Evolutionary conservation across 1,284 basidiomycete genomes (phyloP), one percentile per base, ranked within the genome.

Genomic region (Rhizopogon parksii): DNA sequence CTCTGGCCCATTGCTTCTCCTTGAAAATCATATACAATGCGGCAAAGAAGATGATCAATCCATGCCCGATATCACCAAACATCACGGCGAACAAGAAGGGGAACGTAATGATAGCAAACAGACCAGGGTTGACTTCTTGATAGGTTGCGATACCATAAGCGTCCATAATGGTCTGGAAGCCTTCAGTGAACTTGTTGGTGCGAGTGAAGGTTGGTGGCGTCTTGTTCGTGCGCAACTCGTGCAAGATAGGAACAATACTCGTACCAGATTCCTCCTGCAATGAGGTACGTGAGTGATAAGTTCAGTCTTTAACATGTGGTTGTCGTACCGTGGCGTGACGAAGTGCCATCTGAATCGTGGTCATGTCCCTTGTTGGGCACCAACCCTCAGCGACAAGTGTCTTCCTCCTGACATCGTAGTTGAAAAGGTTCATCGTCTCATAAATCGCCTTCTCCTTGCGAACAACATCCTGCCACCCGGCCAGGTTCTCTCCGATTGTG

Each of bases 41-140:
- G 19, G 86, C 80, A 35, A 81, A 63, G 59, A 90, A 78, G 63
- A 93, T 88, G 65, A 99, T 84, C 55, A 85, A 74, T 39, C 93
- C 96, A 70, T 99, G 95, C 8, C 96, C 96, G 65, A 99, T 90
- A 69, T 99, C 95, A 64, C 95, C 96, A 68, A 99, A 99, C 95
- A 99, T 99, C 73, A 98, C 91, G 9, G 95, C 95, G 62, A 99
- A 99, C 61, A 99, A 73, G 83, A 99, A 99, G 0, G 96, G 96
- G 80, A 97, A 97, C 1, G 93, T 95, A 64, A 94, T 81, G 60
- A 96, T 81, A 3, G 94, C 91, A 67, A 94, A 95, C 34, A 99
- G 73, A 58, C 95, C 96, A 8, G 96, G 95, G 68, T 99, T 99
- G 69, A 95, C 87, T 72, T 99, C 96, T 69, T 97, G 91, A 70